These are phyloP conservation scores for Pseudocercospora musae DNA, from an alignment of 2,329 filamentous ascomycete species.

Conservation along the genomic window DNA sequence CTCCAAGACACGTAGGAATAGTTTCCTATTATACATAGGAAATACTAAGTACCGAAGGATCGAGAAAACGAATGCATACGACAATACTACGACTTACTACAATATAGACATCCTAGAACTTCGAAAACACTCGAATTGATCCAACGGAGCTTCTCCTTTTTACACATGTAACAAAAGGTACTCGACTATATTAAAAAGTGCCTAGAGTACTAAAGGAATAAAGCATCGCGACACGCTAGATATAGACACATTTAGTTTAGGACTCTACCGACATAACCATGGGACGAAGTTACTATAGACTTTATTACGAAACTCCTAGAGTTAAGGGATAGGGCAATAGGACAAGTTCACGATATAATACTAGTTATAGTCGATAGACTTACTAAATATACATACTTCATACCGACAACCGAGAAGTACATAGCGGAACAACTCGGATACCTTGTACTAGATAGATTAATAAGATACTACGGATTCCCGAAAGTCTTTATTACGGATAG, in stretches of 20 bases:
- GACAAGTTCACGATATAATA: slow-evolving; percentile 16
- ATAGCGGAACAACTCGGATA: slow-evolving; percentile 17
- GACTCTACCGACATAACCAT: slow-evolving; percentile 9
- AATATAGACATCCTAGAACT: slow-evolving; percentile 8
- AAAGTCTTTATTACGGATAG: slow-evolving; percentile 23
- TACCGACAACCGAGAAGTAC: slow-evolving; percentile 15
- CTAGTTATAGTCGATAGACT: slow-evolving; percentile 26
- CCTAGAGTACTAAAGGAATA: slow-evolving; percentile 6
- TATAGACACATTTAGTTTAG: slow-evolving; percentile 16
- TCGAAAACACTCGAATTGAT: not conserved
- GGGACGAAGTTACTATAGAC: slow-evolving; percentile 16
- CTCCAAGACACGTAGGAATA: slow-evolving; percentile 9
- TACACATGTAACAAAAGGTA: not conserved
- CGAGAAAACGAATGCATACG: slow-evolving; percentile 11
- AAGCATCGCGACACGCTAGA: slow-evolving; percentile 8
- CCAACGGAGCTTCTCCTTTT: not conserved
- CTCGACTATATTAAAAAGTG: slow-evolving; percentile 10
- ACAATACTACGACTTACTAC: too few relatives aligned
- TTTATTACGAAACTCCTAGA: slow-evolving; percentile 24
- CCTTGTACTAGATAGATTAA: slow-evolving; percentile 20
- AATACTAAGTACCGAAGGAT: slow-evolving; percentile 11
- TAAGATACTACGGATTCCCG: slow-evolving; percentile 20
- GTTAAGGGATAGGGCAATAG: slow-evolving; percentile 4
- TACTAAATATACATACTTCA: slow-evolving; percentile 16
- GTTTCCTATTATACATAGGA: slow-evolving; percentile 11